Conservation (phyloP, 768 basidiomycete species). For the Termitomyces sp. region DNA sequence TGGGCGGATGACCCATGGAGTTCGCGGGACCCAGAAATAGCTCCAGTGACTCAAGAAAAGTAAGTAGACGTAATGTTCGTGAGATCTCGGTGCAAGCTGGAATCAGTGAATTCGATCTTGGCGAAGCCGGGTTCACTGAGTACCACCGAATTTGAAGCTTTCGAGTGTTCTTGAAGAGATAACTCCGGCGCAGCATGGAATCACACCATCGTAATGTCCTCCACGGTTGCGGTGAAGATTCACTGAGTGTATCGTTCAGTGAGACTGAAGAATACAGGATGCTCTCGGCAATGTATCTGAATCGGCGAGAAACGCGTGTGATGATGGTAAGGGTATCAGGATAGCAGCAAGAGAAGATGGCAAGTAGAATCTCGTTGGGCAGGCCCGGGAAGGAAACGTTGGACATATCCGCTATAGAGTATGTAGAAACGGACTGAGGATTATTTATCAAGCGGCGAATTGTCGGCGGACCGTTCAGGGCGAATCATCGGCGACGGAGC, state of each 20-base stretch:
- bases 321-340: slow-evolving; percentile 32
- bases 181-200: slow-evolving; percentile 39
- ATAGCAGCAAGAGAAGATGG: slow-evolving; percentile 39
- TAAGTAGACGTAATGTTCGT: slow-evolving; percentile 28
- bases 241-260: slow-evolving; percentile 43
- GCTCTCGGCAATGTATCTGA: slow-evolving; percentile 52
- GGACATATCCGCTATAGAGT: background rate
- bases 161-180: slow-evolving; percentile 41
- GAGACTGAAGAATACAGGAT: slow-evolving; percentile 49
- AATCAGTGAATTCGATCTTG: slow-evolving; percentile 25
- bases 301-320: slow-evolving; percentile 39
- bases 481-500: slow-evolving; percentile 31
- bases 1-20: slow-evolving; percentile 11
- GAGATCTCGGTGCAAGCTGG: slow-evolving; percentile 35
- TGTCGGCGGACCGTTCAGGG: slow-evolving; percentile 27
- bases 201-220: slow-evolving; percentile 47
- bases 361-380: slow-evolving; percentile 52
- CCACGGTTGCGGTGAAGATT: slow-evolving; percentile 32
- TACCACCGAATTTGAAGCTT: slow-evolving; percentile 54
- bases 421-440: slow-evolving; percentile 4
- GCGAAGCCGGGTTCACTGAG: slow-evolving; percentile 29
- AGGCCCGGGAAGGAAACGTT: slow-evolving; percentile 16
- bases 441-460: slow-evolving; percentile 31
- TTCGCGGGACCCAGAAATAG: slow-evolving; percentile 46
- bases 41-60: slow-evolving; percentile 49